phyloP scores from a whole-genome alignment of 495 filamentous ascomycete species.

The Xanthoparmelia taractica region DNA sequence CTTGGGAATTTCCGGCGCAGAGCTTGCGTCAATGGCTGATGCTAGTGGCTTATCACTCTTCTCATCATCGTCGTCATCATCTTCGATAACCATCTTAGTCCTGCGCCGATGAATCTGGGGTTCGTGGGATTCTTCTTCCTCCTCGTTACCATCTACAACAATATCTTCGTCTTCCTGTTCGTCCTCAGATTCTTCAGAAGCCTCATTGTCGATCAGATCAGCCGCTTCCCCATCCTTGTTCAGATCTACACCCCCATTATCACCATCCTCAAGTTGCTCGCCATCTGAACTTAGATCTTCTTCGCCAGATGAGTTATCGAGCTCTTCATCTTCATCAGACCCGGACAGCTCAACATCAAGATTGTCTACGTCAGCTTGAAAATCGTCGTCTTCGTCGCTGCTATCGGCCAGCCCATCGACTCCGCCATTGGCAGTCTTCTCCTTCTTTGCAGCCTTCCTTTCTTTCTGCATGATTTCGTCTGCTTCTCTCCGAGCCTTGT shows the following conservation, averaged over 20 bases:
- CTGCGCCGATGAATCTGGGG: conserved; percentile 33
- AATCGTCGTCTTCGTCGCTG: conserved; percentile 56
- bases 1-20: conserved; percentile 12
- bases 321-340: conserved; percentile 42
- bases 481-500: conserved; percentile 73
- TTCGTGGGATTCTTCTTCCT: conserved; percentile 33
- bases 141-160: conserved; percentile 34
- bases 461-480: conserved; percentile 72
- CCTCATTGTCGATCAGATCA: conserved; percentile 28
- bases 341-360: conserved; percentile 49
- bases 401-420: conserved; percentile 41
- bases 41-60: neutral
- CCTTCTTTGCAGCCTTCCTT: conserved; percentile 58
- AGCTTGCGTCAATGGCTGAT: conserved; percentile 30
- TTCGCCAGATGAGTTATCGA: conserved; percentile 23
- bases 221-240: conserved; percentile 36
- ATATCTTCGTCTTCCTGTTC: conserved; percentile 36
- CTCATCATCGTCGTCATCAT: conserved; percentile 43
- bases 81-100: conserved; percentile 38
- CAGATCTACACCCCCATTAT: conserved; percentile 37
- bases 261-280: conserved; percentile 38
- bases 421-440: conserved; percentile 44
- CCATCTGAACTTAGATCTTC: conserved; percentile 31
- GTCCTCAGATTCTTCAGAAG: conserved; percentile 36
- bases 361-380: conserved; percentile 46